phyloP scores from a whole-genome alignment of 305 asterid species.

The Withania somnifera region DNA sequence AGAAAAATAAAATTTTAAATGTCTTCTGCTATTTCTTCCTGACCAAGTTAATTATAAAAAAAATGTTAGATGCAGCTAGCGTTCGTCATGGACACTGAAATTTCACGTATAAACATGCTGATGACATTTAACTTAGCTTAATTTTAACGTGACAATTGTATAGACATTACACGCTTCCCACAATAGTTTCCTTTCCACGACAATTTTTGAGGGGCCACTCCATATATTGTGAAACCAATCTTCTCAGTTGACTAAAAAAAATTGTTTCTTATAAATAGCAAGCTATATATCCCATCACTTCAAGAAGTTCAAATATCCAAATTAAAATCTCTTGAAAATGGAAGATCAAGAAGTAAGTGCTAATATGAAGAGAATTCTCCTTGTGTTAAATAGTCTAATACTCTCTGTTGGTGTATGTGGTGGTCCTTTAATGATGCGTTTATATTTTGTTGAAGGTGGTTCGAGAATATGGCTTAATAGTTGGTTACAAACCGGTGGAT shows the following conservation, averaged over 20 bases:
- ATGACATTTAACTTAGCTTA: not conserved
- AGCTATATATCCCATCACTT: not conserved
- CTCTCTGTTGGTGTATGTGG: conserved; percentile 22
- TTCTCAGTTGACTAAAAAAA: no score
- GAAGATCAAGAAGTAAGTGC: not conserved
- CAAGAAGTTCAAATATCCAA: not conserved
- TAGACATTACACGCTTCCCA: no score
- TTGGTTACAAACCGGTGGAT: conserved; percentile 31
- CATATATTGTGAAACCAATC: not conserved
- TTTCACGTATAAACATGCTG: no score
- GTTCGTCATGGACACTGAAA: not conserved
- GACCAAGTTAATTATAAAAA: not conserved
- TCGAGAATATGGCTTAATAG: conserved; percentile 26
- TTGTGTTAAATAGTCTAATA: conserved; percentile 10
- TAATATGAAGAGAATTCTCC: not conserved
- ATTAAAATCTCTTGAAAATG: not conserved
- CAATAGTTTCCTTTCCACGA: not conserved
- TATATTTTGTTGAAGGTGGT: conserved; percentile 38
- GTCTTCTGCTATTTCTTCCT: not conserved
- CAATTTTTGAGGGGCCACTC: not conserved
- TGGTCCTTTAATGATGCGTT: conserved; percentile 34
- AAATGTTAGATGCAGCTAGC: not conserved
- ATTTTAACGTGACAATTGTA: no score
- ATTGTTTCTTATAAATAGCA: no score
- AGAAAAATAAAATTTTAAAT: no score